Evolutionary conservation across 768 basidiomycete genomes (phyloP), one percentile per base, ranked within the genome.

Genomic region (Auricularia auricula-judae): DNA sequence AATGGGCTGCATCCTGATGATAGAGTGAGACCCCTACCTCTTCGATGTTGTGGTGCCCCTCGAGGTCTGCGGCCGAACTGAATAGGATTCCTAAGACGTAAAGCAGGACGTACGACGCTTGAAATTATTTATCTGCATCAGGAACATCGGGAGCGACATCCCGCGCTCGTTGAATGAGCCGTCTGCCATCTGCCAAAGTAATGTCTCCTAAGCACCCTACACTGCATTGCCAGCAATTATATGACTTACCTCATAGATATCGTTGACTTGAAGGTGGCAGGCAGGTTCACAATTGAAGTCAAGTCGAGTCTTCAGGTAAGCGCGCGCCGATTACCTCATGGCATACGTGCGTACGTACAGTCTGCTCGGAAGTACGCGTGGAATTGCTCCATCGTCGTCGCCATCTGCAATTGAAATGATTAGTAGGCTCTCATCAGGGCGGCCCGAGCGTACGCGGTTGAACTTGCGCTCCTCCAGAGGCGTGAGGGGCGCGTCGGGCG

Each of bases 21-120:
- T 2, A 35, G 34, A 5, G 21, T 35, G 39, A 29, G n/a, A 35
- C 12, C 16, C 67, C 11, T 11, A 66, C 67, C 63, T 84, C 83
- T 67, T 84, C 83, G 65, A 82, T 81, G 11, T 78, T 81, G 68
- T 85, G 84, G 67, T 86, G 84, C 67, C 77, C 73, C 1, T 78
- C 82, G 54, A 86, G 71, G 64, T 82, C 84, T 85, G 70, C 7
- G 36, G 29, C 29, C 29, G 29, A 29, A 29, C 29, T 29, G 29
- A 29, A 29, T 29, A 29, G 29, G 56, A 34, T 7, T 8, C 8
- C 11, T 51, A 3, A 34, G 29, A 33, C 23, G 33, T 59, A 29
- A 29, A 29, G 29, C 29, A 29, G 29, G 2, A 12, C 74, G 33
- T 66, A 84, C 83, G 78, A 64, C 76, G 71, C 34, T 76, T 76